Evolutionary conservation across 2,329 filamentous ascomycete genomes (phyloP).

Genomic region (Elsinoe fawcettii): DNA sequence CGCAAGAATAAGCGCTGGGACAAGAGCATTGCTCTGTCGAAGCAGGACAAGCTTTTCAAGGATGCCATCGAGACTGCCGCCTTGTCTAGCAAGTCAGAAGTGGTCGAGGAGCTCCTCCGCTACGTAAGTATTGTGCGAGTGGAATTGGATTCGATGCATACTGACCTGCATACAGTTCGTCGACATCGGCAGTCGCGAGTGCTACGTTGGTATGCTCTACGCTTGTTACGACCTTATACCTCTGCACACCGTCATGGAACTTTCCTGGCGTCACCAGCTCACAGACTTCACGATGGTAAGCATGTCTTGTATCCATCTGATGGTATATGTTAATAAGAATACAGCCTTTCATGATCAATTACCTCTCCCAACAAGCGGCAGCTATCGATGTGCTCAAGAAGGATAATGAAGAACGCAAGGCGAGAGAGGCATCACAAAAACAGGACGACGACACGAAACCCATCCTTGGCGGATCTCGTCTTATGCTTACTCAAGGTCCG

Average conservation of each 20-base stretch:
- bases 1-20: slow-evolving; percentile 99
- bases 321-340: slow-evolving; percentile 17
- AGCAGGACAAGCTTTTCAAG: slow-evolving; percentile 99
- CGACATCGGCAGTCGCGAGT: slow-evolving; percentile 97
- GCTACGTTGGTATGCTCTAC: slow-evolving; percentile 99
- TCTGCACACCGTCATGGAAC: slow-evolving; percentile 84
- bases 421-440: slow-evolving; percentile 61
- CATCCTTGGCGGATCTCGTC: slow-evolving; percentile 76
- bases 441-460: slow-evolving; percentile 90
- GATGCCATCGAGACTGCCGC: slow-evolving; percentile 97
- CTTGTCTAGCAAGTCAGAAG: slow-evolving; percentile 79
- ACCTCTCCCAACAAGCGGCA: slow-evolving; percentile 81
- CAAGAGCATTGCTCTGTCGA: slow-evolving; percentile 93
- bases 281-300: slow-evolving; percentile 85
- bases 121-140: slow-evolving; percentile 67
- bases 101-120: slow-evolving; percentile 90
- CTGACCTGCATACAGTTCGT: slow-evolving; percentile 65
- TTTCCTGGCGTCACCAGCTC: slow-evolving; percentile 93
- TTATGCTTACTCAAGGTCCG: slow-evolving; percentile 94
- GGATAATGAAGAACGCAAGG: slow-evolving; percentile 91
- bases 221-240: slow-evolving; percentile 96
- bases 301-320: neutral
- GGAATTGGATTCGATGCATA: slow-evolving; percentile 4
- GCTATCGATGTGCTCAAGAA: slow-evolving; percentile 79
- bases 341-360: slow-evolving; percentile 95